Base-by-base conservation (phyloP, 2,329 filamentous ascomycete species). In the Fusarium albosuccineum region DNA sequence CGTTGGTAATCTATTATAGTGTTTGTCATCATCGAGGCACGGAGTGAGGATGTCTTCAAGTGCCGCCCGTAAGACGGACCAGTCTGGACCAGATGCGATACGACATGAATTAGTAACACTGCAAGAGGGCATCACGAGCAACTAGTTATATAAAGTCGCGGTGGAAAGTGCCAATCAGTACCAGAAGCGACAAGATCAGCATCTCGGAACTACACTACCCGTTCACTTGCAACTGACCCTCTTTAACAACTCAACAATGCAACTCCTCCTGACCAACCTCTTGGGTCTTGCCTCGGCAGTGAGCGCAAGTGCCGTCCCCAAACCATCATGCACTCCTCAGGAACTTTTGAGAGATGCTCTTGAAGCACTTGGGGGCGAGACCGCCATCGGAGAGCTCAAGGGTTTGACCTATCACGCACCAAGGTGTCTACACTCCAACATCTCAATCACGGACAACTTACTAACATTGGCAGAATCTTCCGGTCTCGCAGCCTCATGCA, bases 401-500 rank as follows among this genome's bases (percentile, higher is more conserved):
- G 50, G 50, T 13, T n/a, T 53, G 50, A 53, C 50, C 10, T 53
- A 53, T 14, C 50, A 53, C 29, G 30, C 50, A 6, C 50, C 50
- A n/a, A 9, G 50, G 50, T 34, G 33, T 16, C 40, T 16, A 22
- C 26, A 14, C 36, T 22, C 6, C 10, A 40, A 26, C 17, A 37
- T 27, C n/a, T 14, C 30, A 30, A 40, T 27, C 50, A 8, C 29
- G 29, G 9, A 33, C 5, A 2, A 4, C 3, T 5, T 4, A n/a
- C 49, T 52, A 30, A 52, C n/a, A 14, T 22, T 7, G 29, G 30
- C 16, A 62, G 60, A 26, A 42, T 33, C 16, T 62, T 48, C 40
- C 49, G 55, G 11, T 62, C 49, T 22, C 48, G 60, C 10, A 62
- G 49, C 14, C 55, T 62, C 9, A 62, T 62, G 55, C 60, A 62